phyloP scores from a whole-genome alignment of 352 stramenopile species.

The Saprolegnia diclina region DNA sequence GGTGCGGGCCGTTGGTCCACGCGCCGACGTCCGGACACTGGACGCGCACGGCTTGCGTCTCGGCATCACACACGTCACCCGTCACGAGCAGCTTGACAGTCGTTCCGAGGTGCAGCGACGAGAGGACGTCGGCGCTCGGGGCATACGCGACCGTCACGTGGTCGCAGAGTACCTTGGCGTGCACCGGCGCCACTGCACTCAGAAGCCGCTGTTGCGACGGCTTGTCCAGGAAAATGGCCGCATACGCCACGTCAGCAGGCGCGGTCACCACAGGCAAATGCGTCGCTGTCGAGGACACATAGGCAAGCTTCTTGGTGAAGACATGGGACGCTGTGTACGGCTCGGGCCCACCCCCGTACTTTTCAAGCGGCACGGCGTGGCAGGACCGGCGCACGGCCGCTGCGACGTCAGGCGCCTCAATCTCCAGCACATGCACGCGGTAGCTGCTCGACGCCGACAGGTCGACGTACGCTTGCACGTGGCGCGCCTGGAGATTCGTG shows the following conservation, averaged over 20 bases:
- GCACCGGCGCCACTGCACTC: not conserved
- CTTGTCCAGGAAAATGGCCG: conserved; percentile 15
- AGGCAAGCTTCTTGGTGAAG: not conserved
- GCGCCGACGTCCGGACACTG: not conserved
- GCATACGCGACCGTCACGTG: conserved; percentile 21
- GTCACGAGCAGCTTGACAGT: conserved; percentile 8
- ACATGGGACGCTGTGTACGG: not conserved
- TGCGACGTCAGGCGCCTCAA: not conserved
- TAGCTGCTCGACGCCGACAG: not conserved
- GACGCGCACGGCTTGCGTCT: conserved; percentile 9
- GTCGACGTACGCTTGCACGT: conserved; percentile 16
- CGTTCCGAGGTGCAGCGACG: conserved; percentile 6
- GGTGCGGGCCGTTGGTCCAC: not conserved
- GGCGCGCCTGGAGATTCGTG: conserved; percentile 14
- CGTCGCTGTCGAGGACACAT: too few relatives aligned
- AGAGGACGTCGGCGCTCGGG: not conserved
- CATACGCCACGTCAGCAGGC: not conserved
- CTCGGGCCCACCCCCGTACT: conserved; percentile 1
- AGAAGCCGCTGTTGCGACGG: conserved; percentile 2
- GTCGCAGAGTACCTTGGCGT: conserved; percentile 8
- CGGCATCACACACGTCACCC: not conserved
- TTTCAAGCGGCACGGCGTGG: conserved; percentile 13
- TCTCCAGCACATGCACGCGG: not conserved
- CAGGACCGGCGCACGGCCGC: conserved; percentile 16
- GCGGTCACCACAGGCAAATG: too few relatives aligned